Base-by-base conservation (phyloP, 108 stramenopile species). In the Nitzschia sp. region DNA sequence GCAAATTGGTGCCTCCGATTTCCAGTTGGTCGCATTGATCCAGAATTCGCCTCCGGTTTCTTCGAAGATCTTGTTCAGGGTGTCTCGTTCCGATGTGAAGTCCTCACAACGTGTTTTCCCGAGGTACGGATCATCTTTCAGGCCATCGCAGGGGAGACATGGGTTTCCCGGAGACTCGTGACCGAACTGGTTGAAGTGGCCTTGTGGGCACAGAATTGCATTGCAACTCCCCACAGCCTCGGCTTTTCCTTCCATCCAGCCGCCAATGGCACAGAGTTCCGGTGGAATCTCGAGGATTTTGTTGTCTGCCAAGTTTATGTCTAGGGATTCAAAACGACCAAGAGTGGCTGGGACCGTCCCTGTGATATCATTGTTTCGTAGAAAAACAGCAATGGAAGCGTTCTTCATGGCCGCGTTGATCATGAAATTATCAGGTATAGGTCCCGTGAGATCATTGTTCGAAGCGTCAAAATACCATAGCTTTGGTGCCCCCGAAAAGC, bases 351-450 rank as follows among this genome's bases (percentile, higher is more conserved):
- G 87, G 25, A 88, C 60, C 2, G 77, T 80, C 0, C 87, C 87
- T 0, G 82, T 82, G 50, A 88, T 58, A 28, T 69, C 26, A 30
- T 88, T 88, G 53, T 89, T 69, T 11, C 53, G 34, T 30, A 88
- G 46, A 17, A 73, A 72, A 16, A 88, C 53, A 9, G 76, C 79
- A 9, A 88, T 71, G 0, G 52, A 36, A 15, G 76, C 69, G 30
- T 63, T 73, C 0, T 34, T 46, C 13, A 60, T 45, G 3, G 23
- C 58, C 22, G 63, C 65, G 34, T 66, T 65, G n/a, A 45, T 55
- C 70, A 89, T 38, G 63, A 89, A 89, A 53, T 82, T 56, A 31
- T 56, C 55, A n/a, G 88, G 88, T 58, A 89, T 83, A 0, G 75
- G 53, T 54, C 88, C 88, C 9, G 85, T 86, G 68, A 89, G 68